Conservation (phyloP, 2,329 filamentous ascomycete species). For the Monilinia fructicola region DNA sequence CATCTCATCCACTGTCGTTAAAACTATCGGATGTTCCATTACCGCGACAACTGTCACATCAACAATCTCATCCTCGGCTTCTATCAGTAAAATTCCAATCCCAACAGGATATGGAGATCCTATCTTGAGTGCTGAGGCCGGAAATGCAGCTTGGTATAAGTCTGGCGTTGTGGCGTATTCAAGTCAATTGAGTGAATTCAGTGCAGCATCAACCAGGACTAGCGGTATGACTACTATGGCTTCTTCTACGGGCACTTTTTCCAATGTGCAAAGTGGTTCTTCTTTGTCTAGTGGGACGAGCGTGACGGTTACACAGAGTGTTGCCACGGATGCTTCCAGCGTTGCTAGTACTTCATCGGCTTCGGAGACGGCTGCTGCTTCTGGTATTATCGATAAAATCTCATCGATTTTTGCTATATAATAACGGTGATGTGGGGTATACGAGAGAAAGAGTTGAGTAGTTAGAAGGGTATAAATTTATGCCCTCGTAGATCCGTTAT, state of each 20-base stretch:
- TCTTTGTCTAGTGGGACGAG: neutral
- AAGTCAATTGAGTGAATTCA: neutral
- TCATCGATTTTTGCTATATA: neutral
- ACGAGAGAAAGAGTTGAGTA: neutral
- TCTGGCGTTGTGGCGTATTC: neutral
- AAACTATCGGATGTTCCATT: constrained; percentile 9
- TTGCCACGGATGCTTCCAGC: neutral
- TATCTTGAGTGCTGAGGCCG: neutral
- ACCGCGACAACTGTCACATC: constrained; percentile 13
- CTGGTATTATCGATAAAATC: neutral
- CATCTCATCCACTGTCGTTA: neutral
- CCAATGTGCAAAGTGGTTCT: neutral
- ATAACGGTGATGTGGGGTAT: neutral
- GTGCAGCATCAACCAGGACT: constrained; percentile 1
- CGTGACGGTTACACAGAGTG: too few relatives aligned
- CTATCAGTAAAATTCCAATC: constrained; percentile 13
- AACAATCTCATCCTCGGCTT: constrained; percentile 1
- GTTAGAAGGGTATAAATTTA: neutral
- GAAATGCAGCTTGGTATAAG: constrained; percentile 5
- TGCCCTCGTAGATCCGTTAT: neutral
- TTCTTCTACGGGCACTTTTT: neutral
- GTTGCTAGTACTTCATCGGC: neutral
- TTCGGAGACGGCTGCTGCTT: neutral
- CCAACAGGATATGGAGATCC: constrained; percentile 17
- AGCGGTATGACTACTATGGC: constrained; percentile 12